A percentile compares a stretch with the other conserved stretches of the same genome.
Evolutionary conservation across 176 grass and related monocot genomes (phyloP).

Genomic region (Musa itinerans): DNA sequence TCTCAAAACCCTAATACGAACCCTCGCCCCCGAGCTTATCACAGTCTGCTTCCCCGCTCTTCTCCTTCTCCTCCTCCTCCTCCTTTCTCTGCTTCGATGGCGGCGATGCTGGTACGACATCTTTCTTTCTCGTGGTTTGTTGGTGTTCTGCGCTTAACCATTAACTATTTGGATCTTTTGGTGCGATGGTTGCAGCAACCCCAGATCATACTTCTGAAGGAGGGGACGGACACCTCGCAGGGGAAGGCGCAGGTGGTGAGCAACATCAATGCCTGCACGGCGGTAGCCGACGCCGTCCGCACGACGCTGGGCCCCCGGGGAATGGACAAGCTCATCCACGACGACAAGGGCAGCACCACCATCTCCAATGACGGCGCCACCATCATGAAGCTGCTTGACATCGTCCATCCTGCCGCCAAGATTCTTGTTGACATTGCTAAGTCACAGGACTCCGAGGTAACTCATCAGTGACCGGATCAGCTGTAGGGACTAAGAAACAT

Average conservation of each 20-base stretch:
- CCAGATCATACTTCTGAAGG: conserved; percentile 98
- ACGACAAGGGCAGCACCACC: conserved; percentile 80
- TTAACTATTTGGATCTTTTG: neutral
- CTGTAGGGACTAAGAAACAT: neutral
- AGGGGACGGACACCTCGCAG: conserved; percentile 93
- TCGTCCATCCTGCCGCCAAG: conserved; percentile 80
- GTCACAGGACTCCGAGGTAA: conserved; percentile 91
- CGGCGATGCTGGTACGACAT: neutral
- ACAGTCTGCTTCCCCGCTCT: neutral
- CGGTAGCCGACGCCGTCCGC: conserved; percentile 63
- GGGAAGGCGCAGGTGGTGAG: conserved; percentile 76
- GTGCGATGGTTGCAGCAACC: conserved; percentile 49
- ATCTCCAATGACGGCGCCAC: conserved; percentile 97
- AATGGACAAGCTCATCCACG: conserved; percentile 98
- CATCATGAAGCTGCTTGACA: conserved; percentile 90
- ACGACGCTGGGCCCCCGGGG: conserved; percentile 81
- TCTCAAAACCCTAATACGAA: too few species aligned
- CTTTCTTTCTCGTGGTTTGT: neutral
- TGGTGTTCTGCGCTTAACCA: neutral
- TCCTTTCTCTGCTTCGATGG: neutral
- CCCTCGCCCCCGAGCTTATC: neutral
- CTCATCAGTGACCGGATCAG: neutral
- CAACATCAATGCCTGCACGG: conserved; percentile 93
- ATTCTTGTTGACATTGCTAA: conserved; percentile 83
- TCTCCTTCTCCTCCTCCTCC: neutral